Evolutionary conservation across 495 filamentous ascomycete genomes (phyloP), one percentile per base, ranked within the genome.

Genomic region (Hypoxylon fragiforme): DNA sequence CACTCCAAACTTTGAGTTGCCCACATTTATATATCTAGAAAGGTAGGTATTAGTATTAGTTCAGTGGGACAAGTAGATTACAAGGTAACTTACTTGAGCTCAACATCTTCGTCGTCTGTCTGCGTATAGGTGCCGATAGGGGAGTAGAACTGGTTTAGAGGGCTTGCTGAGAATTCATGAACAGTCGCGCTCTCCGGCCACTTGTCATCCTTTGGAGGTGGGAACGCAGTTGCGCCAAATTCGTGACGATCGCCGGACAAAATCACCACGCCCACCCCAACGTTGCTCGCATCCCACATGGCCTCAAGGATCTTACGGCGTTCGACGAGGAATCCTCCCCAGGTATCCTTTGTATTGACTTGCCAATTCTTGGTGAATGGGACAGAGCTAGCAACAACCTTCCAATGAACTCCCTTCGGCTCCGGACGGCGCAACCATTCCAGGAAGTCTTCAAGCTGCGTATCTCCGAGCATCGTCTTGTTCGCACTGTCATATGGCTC

Each of bases 331-430:
- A 91, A 96, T 0, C 90, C 91, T 28, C 86, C 90, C 94, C 94
- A 98, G 2, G 94, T 97, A 64, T 98, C 94, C 34, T 81, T 74
- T 3, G 77, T 82, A 47, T 89, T 88, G 57, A 94, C 79, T 20
- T 78, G 84, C 94, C 94, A 98, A 71, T 98, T 98, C 70, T 95
- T 92, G 11, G 94, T 97, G 71, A 98, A 96, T 0, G 94, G 94
- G 22, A 97, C 85, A 21, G 86, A 89, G 38, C 87, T 89, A 3
- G 89, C 83, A 28, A 98, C 71, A 64, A 98, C 84, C 73, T 97
- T 97, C 92, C 92, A 98, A 50, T 86, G 85, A 0, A 96, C 88
- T 8, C 89, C 90, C 28, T 73, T 74, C 0, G 85, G 85, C 47
- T 88, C 84, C 0, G 85, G 84, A 6, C 77, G 77, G 24, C 63